Percentiles rank a stretch among this genome's conserved stretches.
These are phyloP conservation scores for Dalbergia cultrata DNA, from an alignment of 306 rosid species.

Conservation along the genomic window DNA sequence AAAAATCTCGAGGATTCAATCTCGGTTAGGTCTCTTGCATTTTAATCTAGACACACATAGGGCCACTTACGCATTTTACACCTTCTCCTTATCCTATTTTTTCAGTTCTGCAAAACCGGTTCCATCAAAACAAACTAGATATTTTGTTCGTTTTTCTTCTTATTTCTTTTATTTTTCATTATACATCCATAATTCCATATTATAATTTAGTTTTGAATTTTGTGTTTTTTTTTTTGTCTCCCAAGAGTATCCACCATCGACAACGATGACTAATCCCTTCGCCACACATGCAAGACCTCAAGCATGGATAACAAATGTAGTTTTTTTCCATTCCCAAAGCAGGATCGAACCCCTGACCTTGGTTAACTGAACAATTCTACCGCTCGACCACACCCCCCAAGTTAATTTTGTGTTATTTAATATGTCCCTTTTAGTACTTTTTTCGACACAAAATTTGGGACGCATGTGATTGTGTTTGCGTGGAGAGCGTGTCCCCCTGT, in stretches of 20 bases:
- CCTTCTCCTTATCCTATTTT: too few species aligned
- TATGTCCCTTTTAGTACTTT: slow-evolving; percentile 15
- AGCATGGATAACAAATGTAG: too few species aligned
- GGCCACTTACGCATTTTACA: too few species aligned
- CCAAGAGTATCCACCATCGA: too few species aligned
- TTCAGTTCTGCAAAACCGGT: neutral
- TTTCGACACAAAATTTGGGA: neutral
- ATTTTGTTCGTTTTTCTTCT: neutral
- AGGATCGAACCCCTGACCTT: too few species aligned
- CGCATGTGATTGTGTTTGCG: neutral
- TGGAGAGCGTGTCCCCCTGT: neutral
- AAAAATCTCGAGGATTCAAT: slow-evolving; percentile 1
- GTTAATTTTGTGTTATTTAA: neutral
- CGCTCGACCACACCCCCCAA: too few species aligned
- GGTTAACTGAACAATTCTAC: too few species aligned
- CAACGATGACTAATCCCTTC: too few species aligned
- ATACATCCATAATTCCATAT: neutral
- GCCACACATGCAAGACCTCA: too few species aligned
- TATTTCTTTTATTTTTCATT: too few species aligned
- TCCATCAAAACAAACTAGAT: neutral
- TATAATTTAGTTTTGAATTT: neutral
- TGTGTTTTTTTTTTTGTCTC: too few species aligned
- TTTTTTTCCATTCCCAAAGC: too few species aligned
- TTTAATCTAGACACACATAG: neutral
- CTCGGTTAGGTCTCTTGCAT: neutral